Evolutionary conservation across 1,284 basidiomycete species (phyloP).

Genomic region (Porogramme epimiltina): DNA sequence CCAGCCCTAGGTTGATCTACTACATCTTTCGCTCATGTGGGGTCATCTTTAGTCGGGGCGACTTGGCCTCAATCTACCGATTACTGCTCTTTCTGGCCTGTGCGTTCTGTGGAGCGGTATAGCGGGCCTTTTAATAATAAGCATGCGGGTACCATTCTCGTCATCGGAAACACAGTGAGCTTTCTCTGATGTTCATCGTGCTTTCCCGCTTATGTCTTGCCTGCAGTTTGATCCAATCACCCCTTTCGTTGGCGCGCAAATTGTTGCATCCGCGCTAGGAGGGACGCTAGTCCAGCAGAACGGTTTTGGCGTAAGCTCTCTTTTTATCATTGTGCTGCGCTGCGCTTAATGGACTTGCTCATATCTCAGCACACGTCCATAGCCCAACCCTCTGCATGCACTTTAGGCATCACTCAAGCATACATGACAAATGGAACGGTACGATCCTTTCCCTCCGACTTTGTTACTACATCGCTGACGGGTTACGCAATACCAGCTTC

Average conservation of each 20-base stretch:
- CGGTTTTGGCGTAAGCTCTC: constrained; percentile 20
- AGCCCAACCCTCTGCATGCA: neutral
- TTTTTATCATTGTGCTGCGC: no score
- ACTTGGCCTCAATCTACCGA: constrained; percentile 9
- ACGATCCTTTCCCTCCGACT: neutral
- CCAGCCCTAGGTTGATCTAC: no score
- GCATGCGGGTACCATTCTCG: constrained; percentile 20
- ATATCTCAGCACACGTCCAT: neutral
- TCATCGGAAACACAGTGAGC: constrained; percentile 21
- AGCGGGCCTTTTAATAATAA: constrained; percentile 25
- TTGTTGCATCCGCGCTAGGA: constrained; percentile 16
- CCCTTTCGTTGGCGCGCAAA: constrained; percentile 16
- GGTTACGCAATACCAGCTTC: neutral
- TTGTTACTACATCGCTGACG: neutral
- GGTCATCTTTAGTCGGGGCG: constrained; percentile 12
- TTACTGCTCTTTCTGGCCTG: constrained; percentile 19
- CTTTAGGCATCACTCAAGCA: neutral
- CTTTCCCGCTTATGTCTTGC: no score
- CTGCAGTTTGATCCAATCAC: constrained; percentile 22
- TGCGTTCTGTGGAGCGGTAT: constrained; percentile 26
- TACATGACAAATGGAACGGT: constrained; percentile 5
- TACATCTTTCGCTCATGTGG: no score
- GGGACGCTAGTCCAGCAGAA: constrained; percentile 18
- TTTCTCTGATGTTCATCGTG: neutral
- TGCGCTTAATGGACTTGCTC: no score